Evolutionary conservation across 2,329 filamentous ascomycete species (phyloP), one percentile per base, ranked within the genome.

Genomic region (Verticillium tricorpus): DNA sequence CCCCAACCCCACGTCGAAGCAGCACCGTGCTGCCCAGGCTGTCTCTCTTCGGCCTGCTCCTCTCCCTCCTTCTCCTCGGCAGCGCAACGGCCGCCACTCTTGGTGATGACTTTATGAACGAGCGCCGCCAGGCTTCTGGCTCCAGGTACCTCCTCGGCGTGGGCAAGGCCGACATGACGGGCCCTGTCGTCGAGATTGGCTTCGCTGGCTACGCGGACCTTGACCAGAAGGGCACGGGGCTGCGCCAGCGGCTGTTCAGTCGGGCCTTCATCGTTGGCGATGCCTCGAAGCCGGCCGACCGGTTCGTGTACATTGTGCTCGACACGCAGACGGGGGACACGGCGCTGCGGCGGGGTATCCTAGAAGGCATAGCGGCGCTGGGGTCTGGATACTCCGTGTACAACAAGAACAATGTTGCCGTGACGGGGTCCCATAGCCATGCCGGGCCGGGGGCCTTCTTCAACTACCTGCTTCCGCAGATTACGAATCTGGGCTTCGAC

Each of bases 381-480:
- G 94, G 93, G 0, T 74, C 80, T 17, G 88, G 89, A 3, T 97
- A 93, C 72, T 80, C 84, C 1, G 77, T 89, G 32, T 98, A 97
- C 74, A 85, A 83, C 56, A 85, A 90, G 69, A 84, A 90, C 68
- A 98, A 97, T 70, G 78, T 97, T 39, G 94, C 94, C 37, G 85
- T 98, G 25, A 96, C 92, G 0, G 94, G 93, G 60, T 98, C 94
- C 0, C 94, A 98, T 74, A 95, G 91, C 31, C 94, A 98, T 76
- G 89, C 93, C 28, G 94, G 93, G 0, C 93, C 94, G 0, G 94
- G 91, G 2, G 94, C 90, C 6, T 98, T 93, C 92, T 82, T 96
- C 72, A 98, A 98, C 76, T 98, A 97, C 72, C 83, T 98, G 11
- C 81, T 97, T 6, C 94, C 93, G 8, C 93, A 97, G 72, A 90